Evolutionary conservation across 345 rosid genomes (phyloP), one percentile per base, ranked within the genome.

Genomic region (Salix udensis): DNA sequence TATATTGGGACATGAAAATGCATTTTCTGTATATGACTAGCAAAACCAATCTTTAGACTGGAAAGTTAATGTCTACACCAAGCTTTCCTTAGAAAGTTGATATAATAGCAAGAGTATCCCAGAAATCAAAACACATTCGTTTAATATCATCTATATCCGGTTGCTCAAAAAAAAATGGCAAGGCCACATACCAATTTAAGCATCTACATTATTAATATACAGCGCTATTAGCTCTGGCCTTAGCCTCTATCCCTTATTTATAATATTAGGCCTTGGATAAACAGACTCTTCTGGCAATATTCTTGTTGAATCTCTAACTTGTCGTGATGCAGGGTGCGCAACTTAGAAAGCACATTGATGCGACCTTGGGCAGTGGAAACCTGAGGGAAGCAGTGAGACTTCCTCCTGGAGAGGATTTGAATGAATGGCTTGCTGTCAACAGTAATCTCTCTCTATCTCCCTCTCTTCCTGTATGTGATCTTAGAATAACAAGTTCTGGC

Each of bases 391-490:
- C 99, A 4, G 99, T 96, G 61, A 83, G 98, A 82, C 97, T 96
- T 80, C 99, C 99, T 78, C 99, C 98, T 4, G 99, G 99, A 67
- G 99, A 96, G 85, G 99, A 96, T 87, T 83, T 91, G 75, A 96
- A 96, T 76, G 99, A 96, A 75, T 96, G 99, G 98, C 98, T 93
- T 73, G 98, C 99, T 68, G 99, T 96, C 61, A 96, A 96, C 83
- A 96, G 99, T 96, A 83, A 80, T 66, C 4, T 75, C 42, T 70
- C 78, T 67, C 77, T 73, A 70, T 79, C 81, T 7, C 64, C 60
- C 62, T 74, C 28, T 71, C 50, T 24, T 9, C 39, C 12, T 73
- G 75, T 74, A 31, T 58, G 52, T 19, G 46, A 42, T 34, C 8
- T 6, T n/a, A 15, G 13, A 31, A 10, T 68, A 31, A 68, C 21